phyloP scores from a whole-genome alignment of 164 flowering plant genomes.

The Piper longum region DNA sequence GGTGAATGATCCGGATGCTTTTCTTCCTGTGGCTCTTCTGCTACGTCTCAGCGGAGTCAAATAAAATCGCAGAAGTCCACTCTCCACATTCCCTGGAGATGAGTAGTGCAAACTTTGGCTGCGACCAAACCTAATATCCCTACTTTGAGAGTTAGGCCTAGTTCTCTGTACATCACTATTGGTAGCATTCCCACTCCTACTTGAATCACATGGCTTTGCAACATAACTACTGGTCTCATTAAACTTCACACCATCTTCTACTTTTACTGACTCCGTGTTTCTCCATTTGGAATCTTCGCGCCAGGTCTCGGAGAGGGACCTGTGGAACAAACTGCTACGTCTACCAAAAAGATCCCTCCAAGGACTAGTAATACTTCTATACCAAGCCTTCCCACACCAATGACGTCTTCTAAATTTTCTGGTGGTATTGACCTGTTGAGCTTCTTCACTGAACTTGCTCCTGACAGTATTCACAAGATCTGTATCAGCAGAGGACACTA shows the following conservation, averaged over 20 bases:
- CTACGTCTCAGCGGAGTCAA: constrained; percentile 14
- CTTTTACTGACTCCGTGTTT: not conserved
- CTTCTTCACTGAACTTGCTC: constrained; percentile 2
- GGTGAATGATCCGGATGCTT: constrained; percentile 6
- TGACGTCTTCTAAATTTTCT: constrained; percentile 5
- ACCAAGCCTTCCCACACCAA: constrained; percentile 12
- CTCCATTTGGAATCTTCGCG: constrained; percentile 4
- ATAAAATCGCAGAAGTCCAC: constrained; percentile 15
- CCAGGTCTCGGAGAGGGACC: constrained; percentile 15
- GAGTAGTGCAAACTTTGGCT: constrained; percentile 14
- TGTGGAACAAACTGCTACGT: constrained; percentile 9
- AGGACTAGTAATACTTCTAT: constrained; percentile 9
- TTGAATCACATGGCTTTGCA: not conserved
- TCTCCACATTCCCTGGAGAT: constrained; percentile 10
- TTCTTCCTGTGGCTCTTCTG: constrained; percentile 8
- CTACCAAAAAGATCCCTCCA: constrained; percentile 7
- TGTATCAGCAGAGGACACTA: not conserved
- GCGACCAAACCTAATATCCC: constrained; percentile 6
- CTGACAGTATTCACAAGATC: constrained; percentile 1
- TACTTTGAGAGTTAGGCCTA: constrained; percentile 5
- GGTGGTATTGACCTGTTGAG: not conserved
- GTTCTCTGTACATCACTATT: constrained; percentile 3
- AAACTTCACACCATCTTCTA: constrained; percentile 2
- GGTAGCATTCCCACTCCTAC: not conserved
- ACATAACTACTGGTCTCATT: not conserved